Percentiles rank a stretch among this genome's conserved stretches.
Conservation (phyloP, 2,329 filamentous ascomycete genomes). For the Cytospora piceae region DNA sequence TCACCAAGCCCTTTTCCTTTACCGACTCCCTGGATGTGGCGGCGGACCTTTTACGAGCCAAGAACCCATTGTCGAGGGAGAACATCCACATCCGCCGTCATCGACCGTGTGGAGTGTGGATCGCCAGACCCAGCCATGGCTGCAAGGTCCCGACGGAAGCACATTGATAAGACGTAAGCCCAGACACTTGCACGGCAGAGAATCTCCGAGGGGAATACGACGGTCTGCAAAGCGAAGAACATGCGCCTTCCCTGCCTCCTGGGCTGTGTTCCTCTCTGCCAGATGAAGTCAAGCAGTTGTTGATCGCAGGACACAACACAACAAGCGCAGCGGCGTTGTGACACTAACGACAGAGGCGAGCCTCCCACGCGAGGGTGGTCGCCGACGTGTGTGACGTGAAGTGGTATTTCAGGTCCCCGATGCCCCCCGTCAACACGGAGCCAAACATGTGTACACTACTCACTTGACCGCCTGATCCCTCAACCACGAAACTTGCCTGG, state of each 20-base stretch:
- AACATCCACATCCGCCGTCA: background rate
- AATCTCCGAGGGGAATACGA: constrained; percentile 14
- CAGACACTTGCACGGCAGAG: background rate
- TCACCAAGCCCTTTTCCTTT: constrained; percentile 16
- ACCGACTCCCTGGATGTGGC: constrained; percentile 25
- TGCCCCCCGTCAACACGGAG: constrained; percentile 9
- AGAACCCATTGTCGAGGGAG: constrained; percentile 1
- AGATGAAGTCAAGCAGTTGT: constrained; percentile 8
- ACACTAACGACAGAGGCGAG: constrained; percentile 9
- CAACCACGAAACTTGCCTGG: constrained; percentile 7
- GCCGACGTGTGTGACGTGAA: constrained; percentile 19
- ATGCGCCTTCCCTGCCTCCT: constrained; percentile 3
- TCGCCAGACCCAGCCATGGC: constrained; percentile 15
- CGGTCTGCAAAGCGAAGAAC: background rate
- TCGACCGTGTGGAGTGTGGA: constrained; percentile 7
- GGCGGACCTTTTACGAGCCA: constrained; percentile 13
- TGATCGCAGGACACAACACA: constrained; percentile 6
- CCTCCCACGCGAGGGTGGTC: constrained; percentile 14
- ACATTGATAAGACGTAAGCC: constrained; percentile 4
- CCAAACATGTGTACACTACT: background rate
- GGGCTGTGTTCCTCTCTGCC: constrained; percentile 3
- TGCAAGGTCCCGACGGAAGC: constrained; percentile 12
- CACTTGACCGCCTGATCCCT: constrained; percentile 3
- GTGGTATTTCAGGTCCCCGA: constrained; percentile 15
- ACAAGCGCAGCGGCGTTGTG: constrained; percentile 10